These are phyloP conservation scores for Ganoderma lucidum DNA, from an alignment of 1,284 basidiomycete species.

Conservation along the genomic window DNA sequence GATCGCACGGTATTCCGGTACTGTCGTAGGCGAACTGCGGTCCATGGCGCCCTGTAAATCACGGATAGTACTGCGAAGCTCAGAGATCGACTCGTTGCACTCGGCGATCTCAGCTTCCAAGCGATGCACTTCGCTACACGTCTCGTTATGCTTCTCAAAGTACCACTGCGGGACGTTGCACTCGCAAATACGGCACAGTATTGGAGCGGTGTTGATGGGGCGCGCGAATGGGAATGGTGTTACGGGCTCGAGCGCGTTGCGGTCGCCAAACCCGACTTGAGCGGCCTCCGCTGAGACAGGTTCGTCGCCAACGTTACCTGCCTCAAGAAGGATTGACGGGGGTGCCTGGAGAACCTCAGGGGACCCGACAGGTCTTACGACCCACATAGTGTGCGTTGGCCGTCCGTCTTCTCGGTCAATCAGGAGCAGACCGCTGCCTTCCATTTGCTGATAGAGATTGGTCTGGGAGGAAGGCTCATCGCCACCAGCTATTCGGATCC, in stretches of 20 bases:
- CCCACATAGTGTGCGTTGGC: constrained; percentile 99
- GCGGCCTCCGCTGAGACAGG: constrained; percentile 45
- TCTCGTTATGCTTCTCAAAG: constrained; percentile 99
- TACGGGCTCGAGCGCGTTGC: constrained; percentile 52
- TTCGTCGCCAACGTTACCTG: constrained; percentile 61
- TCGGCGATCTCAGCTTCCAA: constrained; percentile 95
- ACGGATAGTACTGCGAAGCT: constrained; percentile 85
- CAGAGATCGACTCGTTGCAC: constrained; percentile 92
- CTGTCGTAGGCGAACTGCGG: constrained; percentile 63
- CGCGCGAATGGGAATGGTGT: constrained; percentile 78
- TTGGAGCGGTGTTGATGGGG: constrained; percentile 84
- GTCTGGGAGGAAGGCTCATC: constrained; percentile 61
- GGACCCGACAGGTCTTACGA: constrained; percentile 86
- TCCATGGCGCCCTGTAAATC: constrained; percentile 75
- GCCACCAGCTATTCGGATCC: constrained; percentile 70
- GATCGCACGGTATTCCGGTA: constrained; percentile 90
- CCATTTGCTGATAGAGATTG: constrained; percentile 85
- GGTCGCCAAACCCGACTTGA: constrained; percentile 42
- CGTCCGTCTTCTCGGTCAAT: constrained; percentile 87
- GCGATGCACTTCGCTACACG: constrained; percentile 96
- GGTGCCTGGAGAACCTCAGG: constrained; percentile 71
- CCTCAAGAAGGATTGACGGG: constrained; percentile 63
- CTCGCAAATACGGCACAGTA: constrained; percentile 98
- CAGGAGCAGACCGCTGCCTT: constrained; percentile 99
- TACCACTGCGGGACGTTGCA: constrained; percentile 98